A percentile compares a stretch with the other conserved stretches of the same genome.
Conservation (phyloP, 2,329 filamentous ascomycete genomes). For the Microsporum canis region DNA sequence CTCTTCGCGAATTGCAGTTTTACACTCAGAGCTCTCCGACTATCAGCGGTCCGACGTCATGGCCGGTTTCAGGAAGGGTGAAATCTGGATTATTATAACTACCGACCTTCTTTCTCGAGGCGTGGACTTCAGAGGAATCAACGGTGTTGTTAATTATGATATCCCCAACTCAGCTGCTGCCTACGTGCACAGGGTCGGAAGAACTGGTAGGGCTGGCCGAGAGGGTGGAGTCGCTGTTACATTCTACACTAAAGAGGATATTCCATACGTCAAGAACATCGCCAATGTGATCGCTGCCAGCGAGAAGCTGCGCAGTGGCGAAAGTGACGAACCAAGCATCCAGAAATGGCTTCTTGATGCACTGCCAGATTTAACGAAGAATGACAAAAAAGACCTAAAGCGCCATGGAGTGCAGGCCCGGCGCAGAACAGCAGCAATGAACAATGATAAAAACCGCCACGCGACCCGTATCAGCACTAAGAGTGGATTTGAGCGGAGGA, state of each 20-base stretch:
- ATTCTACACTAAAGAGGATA: constrained; percentile 90
- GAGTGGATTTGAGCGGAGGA: constrained; percentile 38
- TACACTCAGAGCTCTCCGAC: constrained; percentile 78
- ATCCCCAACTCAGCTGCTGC: constrained; percentile 80
- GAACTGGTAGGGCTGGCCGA: constrained; percentile 78
- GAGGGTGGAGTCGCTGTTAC: constrained; percentile 84
- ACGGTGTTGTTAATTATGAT: constrained; percentile 95
- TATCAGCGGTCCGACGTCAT: constrained; percentile 67
- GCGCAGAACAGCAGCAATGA: constrained; percentile 29
- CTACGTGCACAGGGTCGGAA: constrained; percentile 87
- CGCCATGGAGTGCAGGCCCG: constrained; percentile 68
- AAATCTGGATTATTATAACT: constrained; percentile 93
- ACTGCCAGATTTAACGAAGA: constrained; percentile 71
- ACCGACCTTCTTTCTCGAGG: constrained; percentile 87
- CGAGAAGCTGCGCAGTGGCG: constrained; percentile 52
- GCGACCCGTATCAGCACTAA: constrained; percentile 60
- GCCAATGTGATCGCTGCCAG: constrained; percentile 83
- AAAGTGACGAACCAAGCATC: constrained; percentile 47
- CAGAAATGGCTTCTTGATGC: constrained; percentile 82
- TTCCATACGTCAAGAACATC: constrained; percentile 78
- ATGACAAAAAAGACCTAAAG: constrained; percentile 72
- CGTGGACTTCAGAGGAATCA: constrained; percentile 88
- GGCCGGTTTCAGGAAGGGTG: constrained; percentile 77
- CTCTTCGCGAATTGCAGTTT: constrained; percentile 69
- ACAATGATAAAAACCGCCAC: constrained; percentile 32